phyloP scores from a whole-genome alignment of 73 alveolate species.

The Symbiodinium natans region DNA sequence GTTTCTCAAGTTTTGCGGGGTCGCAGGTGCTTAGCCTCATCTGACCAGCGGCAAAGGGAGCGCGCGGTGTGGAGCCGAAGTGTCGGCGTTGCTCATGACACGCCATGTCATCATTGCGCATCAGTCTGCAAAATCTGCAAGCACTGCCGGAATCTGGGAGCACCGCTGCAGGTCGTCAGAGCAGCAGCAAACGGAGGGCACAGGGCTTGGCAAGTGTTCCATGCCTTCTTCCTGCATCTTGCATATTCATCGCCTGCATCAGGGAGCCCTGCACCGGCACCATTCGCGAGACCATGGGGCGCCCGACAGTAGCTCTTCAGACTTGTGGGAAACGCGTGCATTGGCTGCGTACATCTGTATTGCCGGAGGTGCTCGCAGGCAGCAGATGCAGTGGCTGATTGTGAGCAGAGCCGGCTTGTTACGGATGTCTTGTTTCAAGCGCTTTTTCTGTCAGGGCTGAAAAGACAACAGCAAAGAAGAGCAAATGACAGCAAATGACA shows the following conservation, averaged over 20 bases:
- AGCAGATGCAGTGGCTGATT: not conserved
- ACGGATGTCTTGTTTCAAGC: no score
- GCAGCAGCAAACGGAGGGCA: constrained; percentile 13
- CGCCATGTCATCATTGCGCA: no score
- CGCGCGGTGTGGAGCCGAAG: not conserved
- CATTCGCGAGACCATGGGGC: constrained; percentile 15
- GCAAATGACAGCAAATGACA: no score
- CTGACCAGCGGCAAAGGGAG: not conserved
- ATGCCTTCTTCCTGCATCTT: no score
- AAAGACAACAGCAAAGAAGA: no score
- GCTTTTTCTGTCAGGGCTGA: no score
- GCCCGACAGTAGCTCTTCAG: no score
- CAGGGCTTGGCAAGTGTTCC: not conserved
- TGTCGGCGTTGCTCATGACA: not conserved
- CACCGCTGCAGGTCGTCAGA: not conserved
- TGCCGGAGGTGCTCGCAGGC: constrained; percentile 9
- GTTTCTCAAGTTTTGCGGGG: not conserved
- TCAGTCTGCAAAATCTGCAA: no score
- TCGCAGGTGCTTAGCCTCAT: not conserved
- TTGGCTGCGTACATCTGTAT: not conserved
- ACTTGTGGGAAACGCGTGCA: no score
- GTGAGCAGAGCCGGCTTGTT: not conserved
- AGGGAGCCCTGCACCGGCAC: not conserved
- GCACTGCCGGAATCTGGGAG: no score
- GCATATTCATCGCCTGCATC: not conserved